A percentile compares a stretch with the other conserved stretches of the same genome.
Conservation (phyloP, 2,329 filamentous ascomycete genomes). For the Huntiella bhutanensis region DNA sequence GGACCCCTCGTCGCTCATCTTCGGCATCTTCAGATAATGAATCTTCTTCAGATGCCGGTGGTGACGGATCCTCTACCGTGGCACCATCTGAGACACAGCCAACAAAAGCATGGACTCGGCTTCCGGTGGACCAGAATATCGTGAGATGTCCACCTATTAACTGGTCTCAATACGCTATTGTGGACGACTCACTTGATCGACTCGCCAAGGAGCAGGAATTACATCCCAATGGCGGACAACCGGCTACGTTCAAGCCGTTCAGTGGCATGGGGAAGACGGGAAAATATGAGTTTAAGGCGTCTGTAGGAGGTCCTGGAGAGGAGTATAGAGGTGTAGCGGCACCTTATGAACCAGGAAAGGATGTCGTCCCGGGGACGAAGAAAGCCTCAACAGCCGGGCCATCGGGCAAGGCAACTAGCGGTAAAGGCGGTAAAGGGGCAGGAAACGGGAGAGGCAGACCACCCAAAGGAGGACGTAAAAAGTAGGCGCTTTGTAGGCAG, state of each 20-base stretch:
- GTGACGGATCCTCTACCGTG: conserved; percentile 13
- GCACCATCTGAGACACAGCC: conserved; percentile 11
- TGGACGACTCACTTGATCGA: conserved; percentile 56
- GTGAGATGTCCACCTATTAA: conserved; percentile 79
- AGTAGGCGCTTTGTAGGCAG: too few relatives aligned
- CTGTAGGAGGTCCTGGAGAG: conserved; percentile 18
- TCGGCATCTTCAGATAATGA: conserved; percentile 15
- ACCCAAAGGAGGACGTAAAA: conserved; percentile 16
- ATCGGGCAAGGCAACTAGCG: neutral
- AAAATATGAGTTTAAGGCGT: conserved; percentile 29
- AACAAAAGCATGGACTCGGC: conserved; percentile 32
- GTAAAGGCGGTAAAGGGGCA: conserved; percentile 3
- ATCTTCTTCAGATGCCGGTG: conserved; percentile 14
- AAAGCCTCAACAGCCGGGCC: conserved; percentile 12
- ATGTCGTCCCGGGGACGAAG: conserved; percentile 25
- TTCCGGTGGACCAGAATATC: conserved; percentile 65
- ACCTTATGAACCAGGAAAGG: conserved; percentile 35
- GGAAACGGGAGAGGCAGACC: conserved; percentile 11
- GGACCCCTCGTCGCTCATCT: conserved; percentile 11
- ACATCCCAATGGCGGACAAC: conserved; percentile 39
- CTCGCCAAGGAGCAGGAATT: conserved; percentile 63
- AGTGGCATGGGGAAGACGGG: conserved; percentile 19
- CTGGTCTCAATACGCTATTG: conserved; percentile 86
- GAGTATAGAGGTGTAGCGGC: conserved; percentile 33
- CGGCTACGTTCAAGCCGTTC: conserved; percentile 22